These are phyloP conservation scores for Vitis hybrid DNA, from an alignment of 177 flowering plant species.

Conservation along the genomic window DNA sequence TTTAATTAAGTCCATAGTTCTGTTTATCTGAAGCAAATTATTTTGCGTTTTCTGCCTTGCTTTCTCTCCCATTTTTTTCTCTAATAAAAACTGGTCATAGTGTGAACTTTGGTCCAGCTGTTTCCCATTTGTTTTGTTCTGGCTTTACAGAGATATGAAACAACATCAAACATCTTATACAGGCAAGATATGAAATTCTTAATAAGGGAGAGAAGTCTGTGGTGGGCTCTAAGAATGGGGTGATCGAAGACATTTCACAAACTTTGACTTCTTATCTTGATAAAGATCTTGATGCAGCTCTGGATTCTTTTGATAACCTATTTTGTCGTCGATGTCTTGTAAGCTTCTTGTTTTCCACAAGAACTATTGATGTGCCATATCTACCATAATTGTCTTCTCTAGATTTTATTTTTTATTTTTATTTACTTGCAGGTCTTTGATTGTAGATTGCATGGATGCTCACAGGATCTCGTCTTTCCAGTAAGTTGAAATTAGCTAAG, in stretches of 20 bases:
- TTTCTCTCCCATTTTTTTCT: conserved; percentile 17
- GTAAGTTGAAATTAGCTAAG: conserved; percentile 44
- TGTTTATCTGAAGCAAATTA: neutral
- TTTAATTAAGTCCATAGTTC: neutral
- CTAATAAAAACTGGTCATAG: conserved; percentile 49
- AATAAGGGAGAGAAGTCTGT: conserved; percentile 41
- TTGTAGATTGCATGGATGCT: conserved; percentile 98
- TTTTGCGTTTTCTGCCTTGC: neutral
- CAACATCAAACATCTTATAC: conserved; percentile 94
- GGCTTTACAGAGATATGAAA: conserved; percentile 92
- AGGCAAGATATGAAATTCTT: conserved; percentile 90
- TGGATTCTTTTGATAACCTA: conserved; percentile 97
- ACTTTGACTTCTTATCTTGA: conserved; percentile 49
- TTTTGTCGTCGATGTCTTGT: conserved; percentile 98
- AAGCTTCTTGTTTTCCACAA: conserved; percentile 20
- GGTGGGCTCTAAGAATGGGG: conserved; percentile 29
- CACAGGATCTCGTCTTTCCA: conserved; percentile 94
- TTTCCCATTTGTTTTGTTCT: conserved; percentile 82
- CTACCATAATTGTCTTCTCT: neutral
- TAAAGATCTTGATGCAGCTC: conserved; percentile 92
- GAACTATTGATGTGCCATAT: neutral
- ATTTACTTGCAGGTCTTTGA: conserved; percentile 75
- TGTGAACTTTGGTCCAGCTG: conserved; percentile 73
- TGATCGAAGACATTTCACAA: conserved; percentile 34
- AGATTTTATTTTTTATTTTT: conserved; percentile 7